These are phyloP conservation scores for Xylaria telfairii DNA, from an alignment of 495 filamentous ascomycete genomes.

Conservation along the genomic window DNA sequence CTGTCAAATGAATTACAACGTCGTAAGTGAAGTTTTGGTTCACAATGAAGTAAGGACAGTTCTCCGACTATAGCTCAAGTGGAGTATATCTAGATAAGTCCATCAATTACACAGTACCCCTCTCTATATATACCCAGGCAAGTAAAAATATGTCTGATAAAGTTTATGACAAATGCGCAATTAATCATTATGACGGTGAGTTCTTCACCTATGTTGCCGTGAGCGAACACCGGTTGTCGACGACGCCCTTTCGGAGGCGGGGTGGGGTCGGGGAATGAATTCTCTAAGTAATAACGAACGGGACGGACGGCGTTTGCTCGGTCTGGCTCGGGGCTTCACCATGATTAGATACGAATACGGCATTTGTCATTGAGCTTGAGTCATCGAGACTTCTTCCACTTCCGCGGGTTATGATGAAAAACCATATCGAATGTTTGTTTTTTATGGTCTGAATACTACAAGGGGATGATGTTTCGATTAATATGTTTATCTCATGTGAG, in stretches of 20 bases:
- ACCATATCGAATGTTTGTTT: background rate
- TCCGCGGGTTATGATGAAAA: constrained; percentile 9
- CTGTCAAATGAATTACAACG: background rate
- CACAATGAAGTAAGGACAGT: background rate
- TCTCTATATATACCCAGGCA: background rate
- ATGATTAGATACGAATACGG: background rate
- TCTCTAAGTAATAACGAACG: too few relatives aligned
- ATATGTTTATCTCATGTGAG: background rate
- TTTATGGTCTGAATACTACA: background rate
- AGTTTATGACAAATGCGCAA: too few relatives aligned
- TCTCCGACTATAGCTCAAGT: background rate
- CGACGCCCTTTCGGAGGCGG: background rate
- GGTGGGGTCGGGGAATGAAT: background rate
- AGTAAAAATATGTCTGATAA: too few relatives aligned
- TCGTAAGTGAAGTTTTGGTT: background rate
- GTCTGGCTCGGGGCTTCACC: constrained; percentile 5
- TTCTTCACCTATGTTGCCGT: background rate
- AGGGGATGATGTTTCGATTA: background rate
- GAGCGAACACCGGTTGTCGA: background rate
- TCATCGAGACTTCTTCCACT: background rate
- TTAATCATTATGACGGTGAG: background rate
- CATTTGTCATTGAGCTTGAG: background rate
- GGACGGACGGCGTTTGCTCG: constrained; percentile 7
- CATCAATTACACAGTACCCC: too few relatives aligned
- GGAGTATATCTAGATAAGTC: too few relatives aligned